A percentile compares a stretch with the other conserved stretches of the same genome.
Conservation (phyloP, 148 eudicot genomes). For the Arbutus unedo region DNA sequence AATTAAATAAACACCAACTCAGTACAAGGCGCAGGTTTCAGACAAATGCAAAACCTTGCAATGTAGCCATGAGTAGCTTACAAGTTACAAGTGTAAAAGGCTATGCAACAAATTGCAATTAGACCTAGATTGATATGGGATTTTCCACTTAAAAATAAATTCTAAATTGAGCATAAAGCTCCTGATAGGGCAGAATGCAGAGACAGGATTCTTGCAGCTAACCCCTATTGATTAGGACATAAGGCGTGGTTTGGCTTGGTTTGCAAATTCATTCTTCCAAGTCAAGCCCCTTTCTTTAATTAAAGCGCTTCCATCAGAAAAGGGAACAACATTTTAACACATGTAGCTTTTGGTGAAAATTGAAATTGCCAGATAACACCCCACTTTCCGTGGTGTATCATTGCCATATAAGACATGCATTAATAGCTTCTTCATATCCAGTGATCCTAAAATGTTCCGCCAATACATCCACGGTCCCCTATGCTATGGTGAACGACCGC, state of each 20-base stretch:
- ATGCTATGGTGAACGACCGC: background rate
- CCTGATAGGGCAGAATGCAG: background rate
- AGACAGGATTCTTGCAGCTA: too few species aligned
- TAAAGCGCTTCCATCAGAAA: background rate
- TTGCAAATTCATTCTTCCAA: background rate
- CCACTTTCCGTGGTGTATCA: background rate
- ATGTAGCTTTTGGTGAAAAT: background rate
- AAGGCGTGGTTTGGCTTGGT: background rate
- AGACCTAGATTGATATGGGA: background rate
- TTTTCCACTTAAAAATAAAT: background rate
- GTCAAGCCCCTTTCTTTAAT: background rate
- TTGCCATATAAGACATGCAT: background rate
- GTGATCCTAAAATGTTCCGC: background rate
- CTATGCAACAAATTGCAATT: background rate
- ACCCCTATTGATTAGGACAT: background rate
- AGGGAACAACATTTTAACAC: background rate
- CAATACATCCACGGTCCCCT: background rate
- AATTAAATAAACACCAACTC: background rate
- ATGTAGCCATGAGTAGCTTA: background rate
- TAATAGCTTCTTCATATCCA: background rate
- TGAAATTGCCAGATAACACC: background rate
- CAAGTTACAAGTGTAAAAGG: background rate
- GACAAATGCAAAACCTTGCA: background rate
- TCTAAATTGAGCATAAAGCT: background rate
- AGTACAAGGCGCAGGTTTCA: background rate